Conservation (phyloP, 331 rosid genomes). For the Cydonia oblonga region DNA sequence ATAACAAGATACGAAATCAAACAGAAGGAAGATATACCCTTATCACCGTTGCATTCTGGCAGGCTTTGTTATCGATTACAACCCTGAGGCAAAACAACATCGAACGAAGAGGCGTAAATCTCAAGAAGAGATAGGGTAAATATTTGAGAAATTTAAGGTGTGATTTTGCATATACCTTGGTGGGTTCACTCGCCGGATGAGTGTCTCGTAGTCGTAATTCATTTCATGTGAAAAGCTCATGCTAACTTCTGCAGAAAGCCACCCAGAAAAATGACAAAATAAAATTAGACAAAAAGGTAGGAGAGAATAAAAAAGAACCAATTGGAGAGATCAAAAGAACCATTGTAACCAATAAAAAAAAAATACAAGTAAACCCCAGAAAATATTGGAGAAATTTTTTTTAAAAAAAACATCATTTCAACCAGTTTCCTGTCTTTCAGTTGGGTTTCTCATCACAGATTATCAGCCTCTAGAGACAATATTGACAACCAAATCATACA, state of each 20-base stretch:
- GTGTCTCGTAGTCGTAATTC: constrained; percentile 84
- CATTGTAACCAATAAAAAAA: background rate
- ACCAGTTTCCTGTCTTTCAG: too few species aligned
- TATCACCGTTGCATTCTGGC: constrained; percentile 82
- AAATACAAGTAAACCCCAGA: background rate
- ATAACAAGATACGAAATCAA: too few species aligned
- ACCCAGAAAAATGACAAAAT: background rate
- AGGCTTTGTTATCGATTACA: constrained; percentile 81
- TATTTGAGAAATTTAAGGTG: constrained; percentile 1
- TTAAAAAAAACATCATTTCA: too few species aligned
- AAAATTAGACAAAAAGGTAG: constrained; percentile 26
- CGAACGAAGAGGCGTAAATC: constrained; percentile 10
- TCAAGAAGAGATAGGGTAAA: constrained; percentile 1
- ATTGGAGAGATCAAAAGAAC: constrained; percentile 22
- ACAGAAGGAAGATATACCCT: constrained; percentile 53
- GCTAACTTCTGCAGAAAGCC: constrained; percentile 44
- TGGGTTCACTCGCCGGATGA: constrained; percentile 84
- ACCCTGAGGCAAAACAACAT: constrained; percentile 48
- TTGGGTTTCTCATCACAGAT: too few species aligned
- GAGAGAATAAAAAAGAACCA: constrained; percentile 18
- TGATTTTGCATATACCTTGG: constrained; percentile 47
- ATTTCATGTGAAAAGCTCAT: constrained; percentile 68
- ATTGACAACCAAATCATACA: too few species aligned
- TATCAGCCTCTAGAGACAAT: too few species aligned
- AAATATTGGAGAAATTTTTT: background rate